Evolutionary conservation across 208 protist genomes (phyloP).

Genomic region (Trypanosomatidae sp.): DNA sequence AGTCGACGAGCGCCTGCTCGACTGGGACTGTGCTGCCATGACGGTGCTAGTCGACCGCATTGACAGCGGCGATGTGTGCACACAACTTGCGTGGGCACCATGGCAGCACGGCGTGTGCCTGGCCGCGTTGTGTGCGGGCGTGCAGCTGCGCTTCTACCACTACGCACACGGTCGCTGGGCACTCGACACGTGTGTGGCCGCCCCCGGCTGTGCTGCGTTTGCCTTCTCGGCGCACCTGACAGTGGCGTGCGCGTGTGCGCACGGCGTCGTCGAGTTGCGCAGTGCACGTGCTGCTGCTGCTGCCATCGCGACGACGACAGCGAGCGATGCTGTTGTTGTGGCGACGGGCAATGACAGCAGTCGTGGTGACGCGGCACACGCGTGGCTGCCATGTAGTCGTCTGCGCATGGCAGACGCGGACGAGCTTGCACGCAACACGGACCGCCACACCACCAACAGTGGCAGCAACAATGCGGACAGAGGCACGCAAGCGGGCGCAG

Average conservation of each 20-base stretch:
- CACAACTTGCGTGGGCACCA: conserved; percentile 62
- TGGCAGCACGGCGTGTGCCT: conserved; percentile 79
- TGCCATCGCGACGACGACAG: too few relatives aligned
- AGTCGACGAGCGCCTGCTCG: conserved; percentile 21
- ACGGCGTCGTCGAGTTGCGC: conserved; percentile 28
- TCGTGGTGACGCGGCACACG: too few relatives aligned
- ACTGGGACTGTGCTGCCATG: conserved; percentile 38
- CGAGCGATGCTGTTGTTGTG: too few relatives aligned
- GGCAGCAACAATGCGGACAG: too few relatives aligned
- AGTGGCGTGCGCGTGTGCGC: conserved; percentile 39
- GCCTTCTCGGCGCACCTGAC: conserved; percentile 60
- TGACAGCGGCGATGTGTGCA: conserved; percentile 20
- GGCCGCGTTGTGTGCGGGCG: conserved; percentile 31
- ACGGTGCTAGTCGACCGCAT: conserved; percentile 43
- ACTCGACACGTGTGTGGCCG: conserved; percentile 30
- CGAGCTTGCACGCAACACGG: too few relatives aligned
- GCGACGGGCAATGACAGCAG: too few relatives aligned
- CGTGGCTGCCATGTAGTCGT: too few relatives aligned
- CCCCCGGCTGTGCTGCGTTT: conserved; percentile 29
- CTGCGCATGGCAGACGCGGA: too few relatives aligned
- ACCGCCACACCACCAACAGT: too few relatives aligned
- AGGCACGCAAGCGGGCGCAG: too few relatives aligned
- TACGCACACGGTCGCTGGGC: conserved; percentile 70
- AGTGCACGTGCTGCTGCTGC: too few relatives aligned
- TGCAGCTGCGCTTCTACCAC: conserved; percentile 55